Evolutionary conservation across 129 eudicot genomes (phyloP).

Genomic region (Deinandra increscens): DNA sequence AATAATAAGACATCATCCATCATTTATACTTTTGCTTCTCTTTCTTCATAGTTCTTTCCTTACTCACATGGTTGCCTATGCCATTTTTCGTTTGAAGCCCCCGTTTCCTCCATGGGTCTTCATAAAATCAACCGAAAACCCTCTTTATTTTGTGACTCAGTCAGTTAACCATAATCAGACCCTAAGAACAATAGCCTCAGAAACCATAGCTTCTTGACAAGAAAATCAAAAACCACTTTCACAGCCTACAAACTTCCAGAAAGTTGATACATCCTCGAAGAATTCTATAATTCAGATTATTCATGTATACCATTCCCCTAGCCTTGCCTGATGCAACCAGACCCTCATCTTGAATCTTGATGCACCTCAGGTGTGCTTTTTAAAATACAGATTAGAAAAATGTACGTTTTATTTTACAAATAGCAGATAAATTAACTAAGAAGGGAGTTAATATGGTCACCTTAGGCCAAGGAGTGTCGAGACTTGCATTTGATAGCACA

Average conservation of each 20-base stretch:
- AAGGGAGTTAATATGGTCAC: slow-evolving; percentile 29
- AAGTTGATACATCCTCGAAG: too few species aligned
- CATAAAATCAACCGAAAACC: too few species aligned
- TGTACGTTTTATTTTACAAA: not conserved
- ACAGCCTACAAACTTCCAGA: too few species aligned
- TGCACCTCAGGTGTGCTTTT: not conserved
- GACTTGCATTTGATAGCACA: slow-evolving; percentile 70
- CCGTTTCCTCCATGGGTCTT: too few species aligned
- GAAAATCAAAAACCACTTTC: not conserved
- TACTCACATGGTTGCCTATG: too few species aligned
- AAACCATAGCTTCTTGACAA: not conserved
- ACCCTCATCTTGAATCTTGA: not conserved
- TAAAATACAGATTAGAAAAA: not conserved
- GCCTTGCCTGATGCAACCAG: not conserved
- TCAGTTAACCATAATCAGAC: not conserved
- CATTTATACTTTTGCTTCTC: too few species aligned
- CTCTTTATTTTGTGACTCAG: too few species aligned
- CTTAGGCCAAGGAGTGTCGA: slow-evolving; percentile 86
- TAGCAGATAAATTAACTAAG: not conserved
- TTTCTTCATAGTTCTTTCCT: too few species aligned
- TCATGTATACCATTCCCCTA: not conserved
- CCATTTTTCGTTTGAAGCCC: too few species aligned
- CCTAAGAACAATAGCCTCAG: not conserved
- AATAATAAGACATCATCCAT: too few species aligned
- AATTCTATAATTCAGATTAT: too few species aligned